Evolutionary conservation across 495 filamentous ascomycete species (phyloP), one percentile per base, ranked within the genome.

Genomic region (Penicillium herquei): DNA sequence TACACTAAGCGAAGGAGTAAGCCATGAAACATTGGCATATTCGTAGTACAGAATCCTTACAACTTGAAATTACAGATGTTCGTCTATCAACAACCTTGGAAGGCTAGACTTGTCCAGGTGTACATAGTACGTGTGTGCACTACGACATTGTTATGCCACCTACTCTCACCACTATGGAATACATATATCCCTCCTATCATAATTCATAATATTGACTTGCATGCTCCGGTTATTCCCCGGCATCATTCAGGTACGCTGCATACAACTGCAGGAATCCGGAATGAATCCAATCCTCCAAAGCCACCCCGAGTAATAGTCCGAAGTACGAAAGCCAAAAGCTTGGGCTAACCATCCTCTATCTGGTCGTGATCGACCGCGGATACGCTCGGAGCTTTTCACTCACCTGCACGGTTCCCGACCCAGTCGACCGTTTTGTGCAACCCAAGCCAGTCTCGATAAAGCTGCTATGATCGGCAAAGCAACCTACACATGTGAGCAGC

Each of bases 211-310:
- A 26, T 26, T 41, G 1, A 13, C 39, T 12, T 14, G 7, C 26
- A 46, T 14, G 14, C 26, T 3, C 12, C 7, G 11, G 6, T 17
- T 41, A 7, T 41, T 32, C 43, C 43, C 21, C 8, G 21, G 9
- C 10, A 43, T 18, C 16, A 43, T 14, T 26, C 21, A 26, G 21
- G 45, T 40, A 18, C 34, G 34, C 34, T 37, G 31, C 40, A 55
- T 16, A 46, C 30, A 42, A 8, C 57, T 62, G 59, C 55, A 61
- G 51, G 41, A 41, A 54, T 34, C 40, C 39, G 44, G 12, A 53
- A 52, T 49, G 44, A 46, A 8, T 31, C 10, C 26, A 26, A 8
- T 13, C 21, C 14, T 12, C 16, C 7, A 26, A 26, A 26, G 21
- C 21, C 21, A 26, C 21, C 21, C 21, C 21, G 21, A 26, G 21